phyloP scores from a whole-genome alignment of 371 early-diverging fungal genomes.

The Quaeritorhiza haematococci region DNA sequence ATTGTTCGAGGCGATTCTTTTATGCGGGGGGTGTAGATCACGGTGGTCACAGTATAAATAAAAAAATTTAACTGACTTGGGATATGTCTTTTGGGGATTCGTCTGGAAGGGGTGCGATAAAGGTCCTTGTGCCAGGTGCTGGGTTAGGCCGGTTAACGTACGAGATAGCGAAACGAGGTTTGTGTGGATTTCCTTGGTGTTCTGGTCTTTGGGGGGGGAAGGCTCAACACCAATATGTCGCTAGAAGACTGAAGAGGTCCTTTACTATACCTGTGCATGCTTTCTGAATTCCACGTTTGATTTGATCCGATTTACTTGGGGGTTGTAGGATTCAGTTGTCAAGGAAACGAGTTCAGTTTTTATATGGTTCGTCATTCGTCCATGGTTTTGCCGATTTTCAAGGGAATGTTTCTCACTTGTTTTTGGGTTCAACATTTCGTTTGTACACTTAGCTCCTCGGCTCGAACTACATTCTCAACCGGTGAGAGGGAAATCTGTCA shows the following conservation, averaged over 20 bases:
- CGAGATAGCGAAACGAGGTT: constrained; percentile 71
- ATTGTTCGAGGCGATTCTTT: background rate
- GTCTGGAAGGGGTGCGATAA: constrained; percentile 43
- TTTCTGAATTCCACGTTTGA: too few species aligned
- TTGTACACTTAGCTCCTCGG: constrained; percentile 74
- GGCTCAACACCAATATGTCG: too few species aligned
- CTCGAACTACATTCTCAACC: constrained; percentile 82
- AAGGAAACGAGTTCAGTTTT: constrained; percentile 46
- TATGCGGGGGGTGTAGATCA: too few species aligned
- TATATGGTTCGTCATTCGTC: constrained; percentile 33
- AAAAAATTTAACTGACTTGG: background rate
- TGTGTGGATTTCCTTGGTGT: too few species aligned
- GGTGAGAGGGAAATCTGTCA: constrained; percentile 11
- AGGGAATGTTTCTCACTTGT: background rate
- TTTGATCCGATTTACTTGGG: background rate
- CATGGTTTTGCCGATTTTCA: background rate
- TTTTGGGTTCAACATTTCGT: too few species aligned
- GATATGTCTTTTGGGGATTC: constrained; percentile 2
- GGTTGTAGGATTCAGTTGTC: constrained; percentile 14
- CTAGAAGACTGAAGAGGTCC: too few species aligned
- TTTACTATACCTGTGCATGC: too few species aligned
- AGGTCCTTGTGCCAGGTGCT: constrained; percentile 82
- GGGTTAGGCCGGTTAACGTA: constrained; percentile 86
- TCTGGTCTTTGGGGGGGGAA: too few species aligned
- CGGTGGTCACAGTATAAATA: too few species aligned